A percentile compares a stretch with the other conserved stretches of the same genome.
These are phyloP conservation scores for Pseudoscleropodium purum DNA, from an alignment of 225 moss, liverwort and hornwort genomes.

Conservation along the genomic window DNA sequence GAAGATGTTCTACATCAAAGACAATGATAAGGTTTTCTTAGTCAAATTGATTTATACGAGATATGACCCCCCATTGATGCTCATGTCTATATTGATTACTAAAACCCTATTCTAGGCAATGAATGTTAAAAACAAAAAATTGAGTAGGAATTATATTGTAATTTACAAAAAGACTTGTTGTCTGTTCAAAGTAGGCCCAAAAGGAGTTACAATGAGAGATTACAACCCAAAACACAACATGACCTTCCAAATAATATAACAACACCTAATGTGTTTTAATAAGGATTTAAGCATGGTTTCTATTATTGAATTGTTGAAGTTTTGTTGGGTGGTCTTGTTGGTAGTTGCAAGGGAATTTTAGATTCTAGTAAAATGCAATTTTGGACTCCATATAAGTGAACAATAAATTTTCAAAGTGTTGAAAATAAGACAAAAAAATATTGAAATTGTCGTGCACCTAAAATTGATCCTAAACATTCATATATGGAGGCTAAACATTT, in stretches of 20 bases:
- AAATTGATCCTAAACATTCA: neutral
- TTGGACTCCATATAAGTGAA: neutral
- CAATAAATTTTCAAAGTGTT: neutral
- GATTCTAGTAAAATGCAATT: neutral
- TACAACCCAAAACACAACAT: too few species aligned
- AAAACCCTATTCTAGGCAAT: neutral
- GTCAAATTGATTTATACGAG: neutral
- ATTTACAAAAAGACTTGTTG: neutral
- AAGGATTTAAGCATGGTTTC: neutral
- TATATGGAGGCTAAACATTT: neutral
- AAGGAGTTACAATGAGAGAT: neutral
- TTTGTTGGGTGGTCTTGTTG: fast-evolving
- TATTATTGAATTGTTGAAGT: neutral
- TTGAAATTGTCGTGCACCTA: neutral
- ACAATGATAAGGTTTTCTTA: neutral
- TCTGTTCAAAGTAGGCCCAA: neutral
- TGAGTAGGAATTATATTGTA: neutral
- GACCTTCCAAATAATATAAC: neutral
- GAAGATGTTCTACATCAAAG: fast-evolving
- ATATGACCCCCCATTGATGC: fast-evolving
- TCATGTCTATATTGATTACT: fast-evolving
- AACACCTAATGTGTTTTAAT: neutral
- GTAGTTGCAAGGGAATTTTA: neutral
- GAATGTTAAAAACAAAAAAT: neutral
- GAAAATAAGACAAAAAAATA: neutral